phyloP scores from a whole-genome alignment of 1,139 yeast species.

The Debaryomyces subglobosus region DNA sequence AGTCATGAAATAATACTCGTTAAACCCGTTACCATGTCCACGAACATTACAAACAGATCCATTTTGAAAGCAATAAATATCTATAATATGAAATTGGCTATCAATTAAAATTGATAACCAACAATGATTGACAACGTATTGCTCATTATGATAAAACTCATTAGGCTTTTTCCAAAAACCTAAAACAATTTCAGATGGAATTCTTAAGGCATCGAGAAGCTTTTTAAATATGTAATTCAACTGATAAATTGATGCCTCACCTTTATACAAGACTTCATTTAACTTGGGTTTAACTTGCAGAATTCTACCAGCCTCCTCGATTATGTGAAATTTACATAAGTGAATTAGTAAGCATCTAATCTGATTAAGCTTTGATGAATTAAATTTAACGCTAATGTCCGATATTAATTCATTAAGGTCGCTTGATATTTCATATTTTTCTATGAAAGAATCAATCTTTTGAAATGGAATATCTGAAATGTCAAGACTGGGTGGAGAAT shows the following conservation, averaged over 20 bases:
- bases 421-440: slow-evolving; percentile 28
- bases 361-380: slow-evolving; percentile 37
- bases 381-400: slow-evolving; percentile 48
- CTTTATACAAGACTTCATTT: slow-evolving; percentile 37
- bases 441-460: slow-evolving; percentile 39
- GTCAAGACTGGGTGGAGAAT: slow-evolving; percentile 21
- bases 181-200: slow-evolving; percentile 73
- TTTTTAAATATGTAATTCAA: slow-evolving; percentile 75
- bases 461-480: slow-evolving; percentile 20
- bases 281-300: slow-evolving; percentile 47
- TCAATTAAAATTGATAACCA: slow-evolving; percentile 84
- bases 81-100: slow-evolving; percentile 79
- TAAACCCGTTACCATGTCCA: slow-evolving; percentile 24
- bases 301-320: slow-evolving; percentile 42
- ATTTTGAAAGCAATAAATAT: slow-evolving; percentile 45
- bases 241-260: slow-evolving; percentile 66
- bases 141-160: slow-evolving; percentile 53
- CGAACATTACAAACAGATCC: slow-evolving; percentile 42
- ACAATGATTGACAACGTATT: slow-evolving; percentile 73
- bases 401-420: slow-evolving; percentile 50
- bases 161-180: slow-evolving; percentile 87
- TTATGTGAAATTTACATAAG: slow-evolving; percentile 41
- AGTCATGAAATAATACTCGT: slow-evolving; percentile 73
- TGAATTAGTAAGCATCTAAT: slow-evolving; percentile 44
- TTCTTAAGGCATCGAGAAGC: slow-evolving; percentile 69